Evolutionary conservation across 495 filamentous ascomycete species (phyloP).

Genomic region (Talaromyces adpressus): DNA sequence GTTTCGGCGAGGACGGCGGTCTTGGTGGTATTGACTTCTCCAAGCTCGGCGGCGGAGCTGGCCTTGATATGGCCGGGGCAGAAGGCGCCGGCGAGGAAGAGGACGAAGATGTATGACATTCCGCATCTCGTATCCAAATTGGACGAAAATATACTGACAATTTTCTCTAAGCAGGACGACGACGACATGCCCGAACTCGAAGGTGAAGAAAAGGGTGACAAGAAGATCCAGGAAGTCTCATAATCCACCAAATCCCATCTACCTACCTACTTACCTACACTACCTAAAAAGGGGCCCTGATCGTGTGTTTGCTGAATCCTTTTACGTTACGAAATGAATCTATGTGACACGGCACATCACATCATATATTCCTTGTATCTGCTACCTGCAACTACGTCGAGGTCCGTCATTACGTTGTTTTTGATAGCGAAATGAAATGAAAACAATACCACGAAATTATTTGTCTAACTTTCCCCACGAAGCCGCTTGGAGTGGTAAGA

Average conservation of each 20-base stretch:
- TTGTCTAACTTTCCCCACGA: background rate
- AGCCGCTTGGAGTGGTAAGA: background rate
- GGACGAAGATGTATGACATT: conserved; percentile 43
- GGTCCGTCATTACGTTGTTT: background rate
- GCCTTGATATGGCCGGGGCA: conserved; percentile 31
- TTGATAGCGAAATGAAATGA: conserved; percentile 1
- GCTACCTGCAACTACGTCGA: conserved; percentile 4
- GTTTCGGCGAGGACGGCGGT: conserved; percentile 49
- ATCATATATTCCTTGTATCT: conserved; percentile 1
- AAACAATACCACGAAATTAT: background rate
- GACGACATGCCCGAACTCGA: conserved; percentile 60
- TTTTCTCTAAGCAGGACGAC: conserved; percentile 30
- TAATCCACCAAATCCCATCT: conserved; percentile 17
- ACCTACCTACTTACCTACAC: background rate
- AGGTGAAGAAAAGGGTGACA: conserved; percentile 36
- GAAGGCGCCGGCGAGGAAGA: conserved; percentile 48
- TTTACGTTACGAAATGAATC: background rate
- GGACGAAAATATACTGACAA: too few species aligned
- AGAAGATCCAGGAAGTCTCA: conserved; percentile 55
- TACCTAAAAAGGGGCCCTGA: background rate
- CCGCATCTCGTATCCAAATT: too few species aligned
- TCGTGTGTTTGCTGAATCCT: background rate
- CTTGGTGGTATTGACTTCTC: conserved; percentile 72
- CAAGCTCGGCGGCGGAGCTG: conserved; percentile 64
- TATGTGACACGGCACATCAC: background rate